Evolutionary conservation across 257 asterid genomes (phyloP), one percentile per base, ranked within the genome.

Genomic region (Solanum piurae): DNA sequence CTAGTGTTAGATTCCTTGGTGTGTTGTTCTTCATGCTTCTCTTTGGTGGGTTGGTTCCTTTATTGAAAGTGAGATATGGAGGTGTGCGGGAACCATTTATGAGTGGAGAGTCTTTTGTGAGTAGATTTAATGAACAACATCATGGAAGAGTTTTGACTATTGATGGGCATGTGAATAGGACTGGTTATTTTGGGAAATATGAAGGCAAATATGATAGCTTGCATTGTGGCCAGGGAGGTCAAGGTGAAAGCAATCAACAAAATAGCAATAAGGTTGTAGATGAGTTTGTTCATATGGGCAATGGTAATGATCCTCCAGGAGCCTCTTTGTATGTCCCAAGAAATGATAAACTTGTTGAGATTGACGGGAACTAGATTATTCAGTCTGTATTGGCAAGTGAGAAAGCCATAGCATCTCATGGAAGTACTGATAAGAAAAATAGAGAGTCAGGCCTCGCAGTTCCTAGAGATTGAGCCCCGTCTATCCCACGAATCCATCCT

Each of bases 311-410:
- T 87, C 92, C 94, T 82, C 96, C 94, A 77, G 91, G 92, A 12
- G 98, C 98, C 2, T 94, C 95, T 6, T 87, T 93, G 87, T 93
- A 46, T 91, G 95, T 94, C 77, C 96, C 95, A 76, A 93, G 96
- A 86, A 94, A 94, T 31, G 96, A 93, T 84, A 94, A 93, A 87
- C 94, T 93, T 84, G 95, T 94, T 75, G 91, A 94, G 90, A 94
- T 94, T 83, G 98, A 94, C 37, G 96, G 96, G 9, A 94, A 92
- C 89, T 88, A 92, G 89, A 93, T 94, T 42, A 94, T 94, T 83
- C 94, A 92, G 87, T 94, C 95, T 12, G 90, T 94, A 42, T 84
- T 94, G 91, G 96, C 96, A 27, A 92, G 96, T 87, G 96, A 94
- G 91, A 93, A 94, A 83, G 98, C 95, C 83, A 93, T 93, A 92